phyloP scores from a whole-genome alignment of 805 yeast genomes.

The Torulaspora maleeae region DNA sequence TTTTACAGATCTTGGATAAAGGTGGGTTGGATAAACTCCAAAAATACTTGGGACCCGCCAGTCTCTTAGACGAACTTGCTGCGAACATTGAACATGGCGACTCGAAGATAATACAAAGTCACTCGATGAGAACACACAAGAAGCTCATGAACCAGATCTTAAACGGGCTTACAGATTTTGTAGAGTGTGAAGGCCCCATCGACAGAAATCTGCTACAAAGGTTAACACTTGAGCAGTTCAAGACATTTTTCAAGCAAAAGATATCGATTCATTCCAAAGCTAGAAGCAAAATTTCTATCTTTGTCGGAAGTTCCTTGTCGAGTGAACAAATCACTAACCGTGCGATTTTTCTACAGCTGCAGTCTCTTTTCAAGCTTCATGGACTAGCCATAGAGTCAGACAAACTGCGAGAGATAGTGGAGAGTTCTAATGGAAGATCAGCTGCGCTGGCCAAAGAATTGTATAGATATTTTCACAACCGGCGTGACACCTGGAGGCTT shows the following conservation, averaged over 20 bases:
- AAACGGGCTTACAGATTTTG: conserved; percentile 15
- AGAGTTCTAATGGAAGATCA: conserved; percentile 38
- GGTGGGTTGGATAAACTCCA: conserved; percentile 9
- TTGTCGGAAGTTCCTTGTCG: conserved; percentile 38
- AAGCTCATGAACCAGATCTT: conserved; percentile 48
- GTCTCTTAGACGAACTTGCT: conserved; percentile 34
- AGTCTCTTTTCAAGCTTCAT: conserved; percentile 43
- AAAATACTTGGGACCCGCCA: conserved; percentile 34
- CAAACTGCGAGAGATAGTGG: conserved; percentile 38
- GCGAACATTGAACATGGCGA: conserved; percentile 38
- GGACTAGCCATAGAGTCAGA: conserved; percentile 45
- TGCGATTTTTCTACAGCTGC: conserved; percentile 40
- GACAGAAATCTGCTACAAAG: conserved; percentile 34
- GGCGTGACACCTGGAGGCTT: conserved; percentile 40
- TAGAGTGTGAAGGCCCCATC: conserved; percentile 21
- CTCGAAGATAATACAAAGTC: conserved; percentile 17
- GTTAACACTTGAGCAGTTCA: conserved; percentile 35
- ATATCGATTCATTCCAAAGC: conserved; percentile 37
- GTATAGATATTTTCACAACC: conserved; percentile 40
- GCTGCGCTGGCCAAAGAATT: conserved; percentile 39
- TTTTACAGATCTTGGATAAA: conserved; percentile 28
- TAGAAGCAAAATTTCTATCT: conserved; percentile 42
- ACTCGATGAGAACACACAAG: conserved; percentile 42
- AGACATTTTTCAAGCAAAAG: conserved; percentile 34
- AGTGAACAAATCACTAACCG: conserved; percentile 37